Evolutionary conservation across 169 alveolate genomes (phyloP).

Genomic region (Babesia ovata): DNA sequence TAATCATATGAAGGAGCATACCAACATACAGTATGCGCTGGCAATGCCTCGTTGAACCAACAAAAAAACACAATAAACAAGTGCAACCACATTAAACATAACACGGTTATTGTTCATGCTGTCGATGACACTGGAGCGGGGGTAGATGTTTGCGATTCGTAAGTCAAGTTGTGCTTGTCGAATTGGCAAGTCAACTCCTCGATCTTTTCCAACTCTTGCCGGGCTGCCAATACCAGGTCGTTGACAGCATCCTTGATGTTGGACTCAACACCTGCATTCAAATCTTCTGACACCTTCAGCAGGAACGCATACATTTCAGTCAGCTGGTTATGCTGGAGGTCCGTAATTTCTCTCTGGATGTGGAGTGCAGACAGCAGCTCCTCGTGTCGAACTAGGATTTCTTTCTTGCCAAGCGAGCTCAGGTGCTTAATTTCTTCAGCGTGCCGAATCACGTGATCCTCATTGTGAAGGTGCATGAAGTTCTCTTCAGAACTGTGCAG

Average conservation of each 20-base stretch:
- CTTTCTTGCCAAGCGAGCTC: constrained; percentile 34
- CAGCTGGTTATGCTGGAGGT: constrained; percentile 61
- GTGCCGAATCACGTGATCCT: constrained; percentile 19
- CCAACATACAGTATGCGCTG: too few species aligned
- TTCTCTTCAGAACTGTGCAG: constrained; percentile 5
- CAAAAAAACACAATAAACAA: neutral
- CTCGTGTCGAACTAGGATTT: constrained; percentile 42
- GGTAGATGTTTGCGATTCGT: neutral
- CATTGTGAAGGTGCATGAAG: neutral
- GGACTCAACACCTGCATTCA: constrained; percentile 12
- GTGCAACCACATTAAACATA: neutral
- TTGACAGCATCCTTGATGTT: constrained; percentile 35
- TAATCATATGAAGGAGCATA: too few species aligned
- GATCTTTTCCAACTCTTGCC: constrained; percentile 56
- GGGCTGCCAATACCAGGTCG: constrained; percentile 32
- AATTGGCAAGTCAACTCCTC: constrained; percentile 53
- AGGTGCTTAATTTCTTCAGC: constrained; percentile 24
- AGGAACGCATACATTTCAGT: constrained; percentile 53
- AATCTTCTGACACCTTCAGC: constrained; percentile 58
- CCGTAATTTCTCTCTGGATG: constrained; percentile 62
- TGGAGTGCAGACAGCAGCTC: constrained; percentile 62
- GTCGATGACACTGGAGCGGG: neutral
- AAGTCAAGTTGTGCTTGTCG: constrained; percentile 51
- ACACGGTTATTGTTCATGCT: neutral
- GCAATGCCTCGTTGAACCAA: neutral